These are phyloP conservation scores for Arctium minus DNA, from an alignment of 129 eudicot species.

Conservation along the genomic window DNA sequence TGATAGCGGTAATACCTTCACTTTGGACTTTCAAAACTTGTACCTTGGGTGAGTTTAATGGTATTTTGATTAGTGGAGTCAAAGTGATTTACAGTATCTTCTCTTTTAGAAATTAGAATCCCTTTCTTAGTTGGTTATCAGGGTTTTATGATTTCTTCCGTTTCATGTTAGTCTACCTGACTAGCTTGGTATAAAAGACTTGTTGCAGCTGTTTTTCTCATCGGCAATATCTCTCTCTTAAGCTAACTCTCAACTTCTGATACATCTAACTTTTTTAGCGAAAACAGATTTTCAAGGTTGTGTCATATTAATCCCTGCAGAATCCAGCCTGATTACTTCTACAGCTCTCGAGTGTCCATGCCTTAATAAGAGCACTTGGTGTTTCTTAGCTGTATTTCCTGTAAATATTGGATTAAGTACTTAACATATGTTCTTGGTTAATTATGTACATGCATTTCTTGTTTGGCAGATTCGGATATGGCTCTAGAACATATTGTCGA, in stretches of 20 bases:
- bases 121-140: not conserved
- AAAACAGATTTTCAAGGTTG: not conserved
- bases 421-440: not conserved
- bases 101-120: not conserved
- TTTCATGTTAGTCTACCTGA: not conserved
- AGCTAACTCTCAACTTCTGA: not conserved
- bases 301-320: not conserved
- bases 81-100: not conserved
- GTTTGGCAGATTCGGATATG: conserved; percentile 46
- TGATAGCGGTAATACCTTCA: not conserved
- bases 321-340: not conserved
- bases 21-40: not conserved
- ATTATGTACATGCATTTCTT: not conserved
- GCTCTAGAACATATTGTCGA: conserved; percentile 61
- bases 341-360: not conserved
- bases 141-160: not conserved
- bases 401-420: not conserved
- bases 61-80: not conserved
- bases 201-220: not conserved
- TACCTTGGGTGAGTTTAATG: not conserved
- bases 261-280: not conserved
- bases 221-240: not conserved
- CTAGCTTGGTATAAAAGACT: not conserved
- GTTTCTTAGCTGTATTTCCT: not conserved
- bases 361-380: not conserved